These are phyloP conservation scores for Auriculariales sp. DNA, from an alignment of 768 basidiomycete species.

Conservation along the genomic window DNA sequence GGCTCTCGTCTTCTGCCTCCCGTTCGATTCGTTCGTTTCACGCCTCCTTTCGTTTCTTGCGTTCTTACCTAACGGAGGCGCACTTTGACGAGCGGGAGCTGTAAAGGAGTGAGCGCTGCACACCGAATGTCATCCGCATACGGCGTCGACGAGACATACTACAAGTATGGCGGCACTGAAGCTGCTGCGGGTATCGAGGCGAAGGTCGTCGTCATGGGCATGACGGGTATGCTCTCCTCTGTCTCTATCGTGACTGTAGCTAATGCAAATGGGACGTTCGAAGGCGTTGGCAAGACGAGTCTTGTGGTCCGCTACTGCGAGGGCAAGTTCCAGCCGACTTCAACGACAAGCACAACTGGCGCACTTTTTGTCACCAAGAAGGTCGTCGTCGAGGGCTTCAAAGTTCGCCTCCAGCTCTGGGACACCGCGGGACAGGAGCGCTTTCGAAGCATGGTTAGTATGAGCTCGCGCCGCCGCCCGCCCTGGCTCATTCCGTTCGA, in stretches of 20 bases:
- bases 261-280: constrained; percentile 1
- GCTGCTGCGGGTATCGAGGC: constrained; percentile 83
- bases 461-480: too few relatives aligned
- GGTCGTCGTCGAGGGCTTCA: constrained; percentile 68
- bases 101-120: constrained; percentile 20
- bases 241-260: constrained; percentile 3
- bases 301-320: constrained; percentile 83
- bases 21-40: constrained; percentile 9
- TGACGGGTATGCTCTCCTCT: constrained; percentile 31
- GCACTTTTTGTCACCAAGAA: constrained; percentile 93
- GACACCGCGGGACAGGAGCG: constrained; percentile 91
- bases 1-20: constrained; percentile 2
- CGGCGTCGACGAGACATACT: constrained; percentile 40
- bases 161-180: constrained; percentile 50
- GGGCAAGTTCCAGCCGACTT: constrained; percentile 78
- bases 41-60: constrained; percentile 18
- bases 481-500: background rate
- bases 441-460: constrained; percentile 73
- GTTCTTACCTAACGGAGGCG: constrained; percentile 17
- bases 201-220: constrained; percentile 94
- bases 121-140: constrained; percentile 36
- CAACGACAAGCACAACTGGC: constrained; percentile 80
- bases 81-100: constrained; percentile 33
- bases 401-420: constrained; percentile 41
- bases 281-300: constrained; percentile 87